phyloP scores from a whole-genome alignment of 306 rosid genomes.

The Inga leiocalycina region DNA sequence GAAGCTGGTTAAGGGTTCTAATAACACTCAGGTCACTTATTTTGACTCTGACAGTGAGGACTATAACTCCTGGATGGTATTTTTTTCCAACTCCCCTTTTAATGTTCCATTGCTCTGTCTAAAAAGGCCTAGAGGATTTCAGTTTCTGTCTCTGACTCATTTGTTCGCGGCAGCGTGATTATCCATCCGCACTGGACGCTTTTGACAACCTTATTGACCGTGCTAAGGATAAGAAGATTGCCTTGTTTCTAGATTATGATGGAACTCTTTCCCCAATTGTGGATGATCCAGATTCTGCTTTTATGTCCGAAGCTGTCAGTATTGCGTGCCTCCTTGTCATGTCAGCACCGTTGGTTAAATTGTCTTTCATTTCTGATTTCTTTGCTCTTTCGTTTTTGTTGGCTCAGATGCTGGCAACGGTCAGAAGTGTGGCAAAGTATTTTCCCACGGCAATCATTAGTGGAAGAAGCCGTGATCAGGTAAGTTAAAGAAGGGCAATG shows the following conservation, averaged over 20 bases:
- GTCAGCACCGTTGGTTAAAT: background rate
- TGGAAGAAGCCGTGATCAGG: conserved; percentile 95
- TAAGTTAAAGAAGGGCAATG: conserved; percentile 6
- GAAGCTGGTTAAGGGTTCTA: conserved; percentile 64
- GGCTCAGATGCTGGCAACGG: conserved; percentile 81
- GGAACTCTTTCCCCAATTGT: conserved; percentile 98
- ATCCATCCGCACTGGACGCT: conserved; percentile 81
- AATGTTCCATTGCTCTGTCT: background rate
- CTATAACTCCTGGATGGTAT: conserved; percentile 78
- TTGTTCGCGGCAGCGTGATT: conserved; percentile 51
- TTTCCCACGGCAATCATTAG: conserved; percentile 91
- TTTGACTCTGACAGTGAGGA: conserved; percentile 59
- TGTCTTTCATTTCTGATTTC: background rate
- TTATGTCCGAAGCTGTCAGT: conserved; percentile 78
- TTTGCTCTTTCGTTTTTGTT: background rate
- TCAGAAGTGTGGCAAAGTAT: conserved; percentile 58
- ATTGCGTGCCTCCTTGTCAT: background rate
- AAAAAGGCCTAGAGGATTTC: background rate
- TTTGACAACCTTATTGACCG: conserved; percentile 55
- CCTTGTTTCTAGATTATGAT: conserved; percentile 90
- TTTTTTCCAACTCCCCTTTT: background rate
- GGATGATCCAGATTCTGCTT: conserved; percentile 83
- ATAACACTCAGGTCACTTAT: conserved; percentile 47
- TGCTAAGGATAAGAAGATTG: conserved; percentile 76
- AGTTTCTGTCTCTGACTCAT: background rate